Conservation (phyloP, 2,329 filamentous ascomycete species). For the Balansia obtecta region DNA sequence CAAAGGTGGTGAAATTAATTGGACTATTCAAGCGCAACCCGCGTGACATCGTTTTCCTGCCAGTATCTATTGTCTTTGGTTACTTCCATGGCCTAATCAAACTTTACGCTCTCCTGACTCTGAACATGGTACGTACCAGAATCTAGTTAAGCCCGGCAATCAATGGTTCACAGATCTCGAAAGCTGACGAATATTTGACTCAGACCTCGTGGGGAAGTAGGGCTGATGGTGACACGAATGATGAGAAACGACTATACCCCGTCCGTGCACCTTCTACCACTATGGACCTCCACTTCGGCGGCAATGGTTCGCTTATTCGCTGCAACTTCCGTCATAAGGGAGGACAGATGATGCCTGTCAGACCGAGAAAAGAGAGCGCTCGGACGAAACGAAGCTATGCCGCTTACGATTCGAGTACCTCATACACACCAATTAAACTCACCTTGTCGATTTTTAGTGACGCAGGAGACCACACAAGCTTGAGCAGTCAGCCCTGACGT, state of each 20-base stretch:
- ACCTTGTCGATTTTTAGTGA: constrained; percentile 1
- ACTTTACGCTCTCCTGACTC: constrained; percentile 71
- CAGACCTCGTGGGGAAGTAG: constrained; percentile 95
- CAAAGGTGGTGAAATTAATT: constrained; percentile 82
- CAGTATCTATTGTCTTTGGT: constrained; percentile 79
- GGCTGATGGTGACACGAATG: constrained; percentile 78
- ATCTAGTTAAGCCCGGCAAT: too few species aligned
- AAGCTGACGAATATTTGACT: constrained; percentile 4
- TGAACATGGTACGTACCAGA: constrained; percentile 58
- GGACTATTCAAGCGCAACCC: constrained; percentile 80
- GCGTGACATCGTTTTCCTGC: constrained; percentile 65
- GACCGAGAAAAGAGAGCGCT: constrained; percentile 10
- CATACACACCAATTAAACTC: constrained; percentile 18
- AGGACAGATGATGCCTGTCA: constrained; percentile 18
- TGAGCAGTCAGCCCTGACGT: neutral
- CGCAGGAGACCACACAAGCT: neutral
- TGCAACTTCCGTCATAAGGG: constrained; percentile 32
- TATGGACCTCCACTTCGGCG: constrained; percentile 32
- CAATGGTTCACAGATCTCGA: constrained; percentile 2
- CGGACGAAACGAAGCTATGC: constrained; percentile 22
- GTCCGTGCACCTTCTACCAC: constrained; percentile 28
- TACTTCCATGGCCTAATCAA: constrained; percentile 92
- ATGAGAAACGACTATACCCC: constrained; percentile 53
- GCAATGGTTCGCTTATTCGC: constrained; percentile 30
- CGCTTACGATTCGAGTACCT: constrained; percentile 24